A percentile compares a stretch with the other conserved stretches of the same genome.
phyloP scores from a whole-genome alignment of 1,284 basidiomycete species.

The Ceratobasidium sp. region DNA sequence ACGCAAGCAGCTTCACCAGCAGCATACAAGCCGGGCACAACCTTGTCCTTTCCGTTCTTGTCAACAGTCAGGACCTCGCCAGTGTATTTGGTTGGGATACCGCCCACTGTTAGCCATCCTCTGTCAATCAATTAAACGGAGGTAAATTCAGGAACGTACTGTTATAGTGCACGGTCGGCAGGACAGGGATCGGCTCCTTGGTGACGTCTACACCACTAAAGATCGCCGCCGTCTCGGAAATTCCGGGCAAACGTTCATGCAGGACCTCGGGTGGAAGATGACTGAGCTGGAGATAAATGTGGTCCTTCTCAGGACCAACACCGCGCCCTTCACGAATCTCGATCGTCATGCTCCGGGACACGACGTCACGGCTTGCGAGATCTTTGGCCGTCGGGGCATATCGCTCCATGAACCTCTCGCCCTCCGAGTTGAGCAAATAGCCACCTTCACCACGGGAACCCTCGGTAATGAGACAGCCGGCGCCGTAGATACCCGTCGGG shows the following conservation, averaged over 20 bases:
- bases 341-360: conserved; percentile 98
- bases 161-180: conserved; percentile 97
- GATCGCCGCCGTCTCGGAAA: conserved; percentile 99
- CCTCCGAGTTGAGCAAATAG: conserved; percentile 97
- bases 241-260: conserved; percentile 97
- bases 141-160: conserved; percentile 61
- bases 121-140: conserved; percentile 39
- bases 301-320: conserved; percentile 98
- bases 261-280: conserved; percentile 96
- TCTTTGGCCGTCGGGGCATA: conserved; percentile 99
- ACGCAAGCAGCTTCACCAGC: conserved; percentile 99
- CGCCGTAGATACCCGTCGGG: conserved; percentile 99
- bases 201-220: conserved; percentile 99
- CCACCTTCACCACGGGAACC: conserved; percentile 99
- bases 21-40: conserved; percentile 97
- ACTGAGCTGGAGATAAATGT: conserved; percentile 96
- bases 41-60: conserved; percentile 87
- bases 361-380: conserved; percentile 98
- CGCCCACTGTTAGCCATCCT: conserved; percentile 76
- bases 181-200: conserved; percentile 97
- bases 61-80: conserved; percentile 93
- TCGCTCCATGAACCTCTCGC: conserved; percentile 99
- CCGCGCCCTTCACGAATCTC: conserved; percentile 99
- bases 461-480: conserved; percentile 98
- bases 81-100: conserved; percentile 98